These are phyloP conservation scores for Eucalyptus sideroxylon DNA, from an alignment of 345 rosid genomes.

Conservation along the genomic window DNA sequence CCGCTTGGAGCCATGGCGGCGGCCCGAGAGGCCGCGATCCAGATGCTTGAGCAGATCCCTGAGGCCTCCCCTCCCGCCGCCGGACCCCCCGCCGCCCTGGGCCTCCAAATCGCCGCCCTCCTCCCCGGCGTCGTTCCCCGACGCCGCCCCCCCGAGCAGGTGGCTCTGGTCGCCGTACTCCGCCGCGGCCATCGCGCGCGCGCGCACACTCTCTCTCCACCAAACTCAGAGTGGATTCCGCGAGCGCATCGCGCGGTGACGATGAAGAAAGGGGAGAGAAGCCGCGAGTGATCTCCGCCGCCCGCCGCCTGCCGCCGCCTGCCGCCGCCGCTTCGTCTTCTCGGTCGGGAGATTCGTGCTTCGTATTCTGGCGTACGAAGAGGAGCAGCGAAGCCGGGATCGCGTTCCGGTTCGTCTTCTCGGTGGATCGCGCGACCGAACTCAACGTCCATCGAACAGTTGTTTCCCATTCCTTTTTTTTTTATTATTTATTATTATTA, in stretches of 20 bases:
- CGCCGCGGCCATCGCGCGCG: neutral
- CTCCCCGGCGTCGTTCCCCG: neutral
- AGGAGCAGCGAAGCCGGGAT: neutral
- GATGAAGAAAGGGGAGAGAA: neutral
- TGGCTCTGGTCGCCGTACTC: conserved; percentile 7
- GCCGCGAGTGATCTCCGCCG: neutral
- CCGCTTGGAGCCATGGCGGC: conserved; percentile 38
- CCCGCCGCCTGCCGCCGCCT: neutral
- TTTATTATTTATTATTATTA: neutral
- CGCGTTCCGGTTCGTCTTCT: neutral
- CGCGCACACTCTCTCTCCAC: neutral
- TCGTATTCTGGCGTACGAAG: neutral
- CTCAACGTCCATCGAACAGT: neutral
- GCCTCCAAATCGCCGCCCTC: neutral
- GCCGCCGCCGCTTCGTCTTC: neutral
- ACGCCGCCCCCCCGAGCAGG: neutral
- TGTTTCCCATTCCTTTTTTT: neutral
- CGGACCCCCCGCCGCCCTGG: neutral
- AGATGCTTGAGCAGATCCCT: conserved; percentile 52
- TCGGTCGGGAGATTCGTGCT: neutral
- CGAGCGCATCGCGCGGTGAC: neutral
- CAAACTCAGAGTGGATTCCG: neutral
- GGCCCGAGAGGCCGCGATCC: conserved; percentile 52
- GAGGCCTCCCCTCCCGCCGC: conserved; percentile 9
- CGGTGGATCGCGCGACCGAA: neutral